Conservation (phyloP, 208 protist genomes). For the Trypanosoma boissoni region DNA sequence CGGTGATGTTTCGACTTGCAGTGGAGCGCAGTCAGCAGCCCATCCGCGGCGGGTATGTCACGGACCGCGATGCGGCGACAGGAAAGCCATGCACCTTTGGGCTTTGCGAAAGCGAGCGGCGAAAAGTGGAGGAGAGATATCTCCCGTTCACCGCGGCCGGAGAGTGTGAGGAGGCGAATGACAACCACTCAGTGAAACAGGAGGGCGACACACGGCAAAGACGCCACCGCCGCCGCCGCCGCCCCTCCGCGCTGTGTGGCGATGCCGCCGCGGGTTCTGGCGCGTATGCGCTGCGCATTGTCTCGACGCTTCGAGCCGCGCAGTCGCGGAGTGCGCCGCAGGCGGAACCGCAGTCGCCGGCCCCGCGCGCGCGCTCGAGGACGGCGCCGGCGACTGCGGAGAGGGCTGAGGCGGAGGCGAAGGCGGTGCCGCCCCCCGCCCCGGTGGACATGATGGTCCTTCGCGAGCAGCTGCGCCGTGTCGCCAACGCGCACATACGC, state of each 20-base stretch:
- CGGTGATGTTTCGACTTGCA: conserved; percentile 16
- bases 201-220: no score
- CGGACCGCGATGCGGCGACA: conserved; percentile 27
- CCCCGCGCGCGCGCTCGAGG: no score
- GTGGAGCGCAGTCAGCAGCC: conserved; percentile 24
- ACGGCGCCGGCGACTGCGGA: no score
- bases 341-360: not conserved
- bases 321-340: no score
- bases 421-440: no score
- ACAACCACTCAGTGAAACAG: no score
- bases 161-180: no score
- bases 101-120: conserved; percentile 12
- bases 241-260: no score
- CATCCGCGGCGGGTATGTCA: conserved; percentile 37
- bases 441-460: not conserved
- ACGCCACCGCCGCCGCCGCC: no score
- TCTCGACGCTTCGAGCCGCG: conserved; percentile 5
- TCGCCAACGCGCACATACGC: not conserved
- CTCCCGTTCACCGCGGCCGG: no score
- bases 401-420: not conserved
- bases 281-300: not conserved
- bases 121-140: conserved; percentile 12
- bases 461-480: not conserved
- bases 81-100: conserved; percentile 49
- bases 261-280: no score